Conservation (phyloP, 257 asterid genomes). For the Solanum okadae region DNA sequence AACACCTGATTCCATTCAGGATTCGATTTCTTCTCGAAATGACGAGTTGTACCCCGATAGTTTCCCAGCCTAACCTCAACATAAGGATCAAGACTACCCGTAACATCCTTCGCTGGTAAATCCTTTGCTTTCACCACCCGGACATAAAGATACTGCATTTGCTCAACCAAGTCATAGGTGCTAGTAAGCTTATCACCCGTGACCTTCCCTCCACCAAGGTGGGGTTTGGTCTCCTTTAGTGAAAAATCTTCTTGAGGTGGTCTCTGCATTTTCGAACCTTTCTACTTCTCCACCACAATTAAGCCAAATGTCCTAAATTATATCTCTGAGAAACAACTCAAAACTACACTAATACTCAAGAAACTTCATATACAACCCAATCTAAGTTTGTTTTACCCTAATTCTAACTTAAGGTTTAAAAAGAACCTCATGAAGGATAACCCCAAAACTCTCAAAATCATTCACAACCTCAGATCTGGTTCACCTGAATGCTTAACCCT, state of each 20-base stretch:
- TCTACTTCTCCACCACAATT: neutral
- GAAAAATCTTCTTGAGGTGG: slow-evolving; percentile 1
- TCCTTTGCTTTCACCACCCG: slow-evolving; percentile 9
- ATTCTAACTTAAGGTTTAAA: neutral
- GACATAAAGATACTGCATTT: slow-evolving; percentile 9
- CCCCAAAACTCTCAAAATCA: neutral
- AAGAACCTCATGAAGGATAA: neutral
- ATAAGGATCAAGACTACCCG: slow-evolving; percentile 15
- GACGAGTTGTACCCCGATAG: slow-evolving; percentile 12
- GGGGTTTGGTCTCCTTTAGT: slow-evolving; percentile 10
- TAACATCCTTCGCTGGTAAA: slow-evolving; percentile 2
- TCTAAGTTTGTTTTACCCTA: neutral
- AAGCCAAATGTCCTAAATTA: neutral
- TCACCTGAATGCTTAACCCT: neutral
- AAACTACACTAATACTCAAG: neutral
- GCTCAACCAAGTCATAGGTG: slow-evolving; percentile 17
- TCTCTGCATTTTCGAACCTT: neutral
- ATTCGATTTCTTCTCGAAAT: slow-evolving; percentile 5
- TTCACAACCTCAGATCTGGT: neutral
- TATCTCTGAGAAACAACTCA: neutral
- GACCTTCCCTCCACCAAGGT: slow-evolving; percentile 11
- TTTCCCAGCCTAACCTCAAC: slow-evolving; percentile 20
- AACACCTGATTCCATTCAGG: slow-evolving; percentile 20
- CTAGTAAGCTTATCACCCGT: slow-evolving; percentile 1
- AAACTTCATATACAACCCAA: neutral